These are phyloP conservation scores for Lepidium campestre DNA, from an alignment of 441 rosid species.

Conservation along the genomic window DNA sequence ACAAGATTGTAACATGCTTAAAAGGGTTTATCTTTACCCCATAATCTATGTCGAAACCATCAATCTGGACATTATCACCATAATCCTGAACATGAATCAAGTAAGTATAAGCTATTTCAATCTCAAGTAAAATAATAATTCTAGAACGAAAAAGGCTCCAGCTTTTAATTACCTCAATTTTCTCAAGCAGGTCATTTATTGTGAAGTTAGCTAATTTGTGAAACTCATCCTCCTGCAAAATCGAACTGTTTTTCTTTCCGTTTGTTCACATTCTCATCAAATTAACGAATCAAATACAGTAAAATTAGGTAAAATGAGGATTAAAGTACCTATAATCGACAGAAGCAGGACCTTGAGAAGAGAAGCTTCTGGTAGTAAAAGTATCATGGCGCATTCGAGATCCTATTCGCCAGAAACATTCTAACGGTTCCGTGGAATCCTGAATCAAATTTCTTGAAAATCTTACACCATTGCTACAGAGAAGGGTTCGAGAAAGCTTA, in stretches of 20 bases:
- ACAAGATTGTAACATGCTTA: background rate
- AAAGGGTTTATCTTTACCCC: conserved; percentile 47
- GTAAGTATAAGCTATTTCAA: background rate
- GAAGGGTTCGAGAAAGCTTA: conserved; percentile 18
- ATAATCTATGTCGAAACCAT: conserved; percentile 87
- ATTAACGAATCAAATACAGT: background rate
- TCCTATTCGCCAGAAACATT: background rate
- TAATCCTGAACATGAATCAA: conserved; percentile 50
- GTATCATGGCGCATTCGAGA: conserved; percentile 7
- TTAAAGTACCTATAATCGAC: conserved; percentile 50
- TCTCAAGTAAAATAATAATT: background rate
- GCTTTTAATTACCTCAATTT: conserved; percentile 49
- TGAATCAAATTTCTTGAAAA: conserved; percentile 13
- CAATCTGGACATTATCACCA: conserved; percentile 66
- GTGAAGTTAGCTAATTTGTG: conserved; percentile 71
- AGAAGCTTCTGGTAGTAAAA: conserved; percentile 39
- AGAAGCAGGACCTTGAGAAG: conserved; percentile 51
- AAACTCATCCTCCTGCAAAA: conserved; percentile 83
- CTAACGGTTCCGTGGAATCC: background rate
- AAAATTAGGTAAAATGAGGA: background rate
- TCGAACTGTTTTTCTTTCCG: conserved; percentile 41
- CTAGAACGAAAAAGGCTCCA: background rate
- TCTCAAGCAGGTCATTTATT: conserved; percentile 73
- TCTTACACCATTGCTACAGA: background rate
- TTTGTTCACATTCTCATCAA: background rate